Base-by-base conservation (phyloP, 805 yeast genomes). In the Metschnikowia lachancei region DNA sequence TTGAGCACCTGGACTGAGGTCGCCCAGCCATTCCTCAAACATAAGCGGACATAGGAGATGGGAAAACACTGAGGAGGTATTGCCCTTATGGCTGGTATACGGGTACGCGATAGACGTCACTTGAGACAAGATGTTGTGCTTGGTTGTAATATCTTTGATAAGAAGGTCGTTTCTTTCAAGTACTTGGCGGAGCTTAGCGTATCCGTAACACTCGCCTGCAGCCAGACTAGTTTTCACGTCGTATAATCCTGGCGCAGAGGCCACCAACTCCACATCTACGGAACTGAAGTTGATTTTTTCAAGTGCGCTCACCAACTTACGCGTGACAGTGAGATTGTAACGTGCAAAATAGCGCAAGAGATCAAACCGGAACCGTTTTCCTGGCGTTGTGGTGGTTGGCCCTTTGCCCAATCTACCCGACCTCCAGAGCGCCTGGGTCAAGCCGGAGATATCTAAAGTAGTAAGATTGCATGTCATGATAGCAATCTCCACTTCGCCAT, bases 351-450 rank as follows among this genome's bases (percentile, higher is more conserved):
- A 84, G 0, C 57, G 51, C 0, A 66, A 20, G 4, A 84, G 60
- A 51, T 76, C 78, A 3, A 41, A 55, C 49, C 78, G 69, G 59
- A 84, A 84, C n/a, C 52, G 20, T 4, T 14, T 47, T 6, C 51
- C 45, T 8, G 12, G 12, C 6, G 17, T 14, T 1, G 52, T 30
- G 1, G n/a, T 39, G 4, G 55, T 54, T 5, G 20, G 26, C 0
- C 60, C 57, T 17, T 39, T 50, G 2, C 38, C 37, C 19, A 73
- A 45, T 19, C 61, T 56, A 1, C 85, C 87, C 7, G 85, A 76
- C 29, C 72, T 62, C 90, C 90, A 84, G 28, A 77, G 65, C 72
- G 82, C 81, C 56, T 84, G 89, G 6, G 85, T 83, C 46, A 84
- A 79, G 1, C 74, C 72, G 4, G 66, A 65, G 41, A 80, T 74